Evolutionary conservation across 192 early-diverging fungal genomes (phyloP).

Genomic region (Mycoemilia scoparia): DNA sequence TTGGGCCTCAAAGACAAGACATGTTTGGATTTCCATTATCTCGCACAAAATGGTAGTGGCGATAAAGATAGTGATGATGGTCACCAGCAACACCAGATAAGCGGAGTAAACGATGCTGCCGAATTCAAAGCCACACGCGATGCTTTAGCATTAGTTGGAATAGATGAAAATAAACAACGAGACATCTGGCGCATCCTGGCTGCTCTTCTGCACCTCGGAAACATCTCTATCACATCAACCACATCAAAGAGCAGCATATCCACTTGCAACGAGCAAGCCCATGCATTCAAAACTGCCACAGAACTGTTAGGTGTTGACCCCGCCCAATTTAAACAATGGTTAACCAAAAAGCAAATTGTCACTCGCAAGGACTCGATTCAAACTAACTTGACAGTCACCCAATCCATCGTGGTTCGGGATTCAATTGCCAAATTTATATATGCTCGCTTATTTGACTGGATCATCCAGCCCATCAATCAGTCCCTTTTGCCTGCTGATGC

Average conservation of each 20-base stretch:
- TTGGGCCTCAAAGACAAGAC: constrained; percentile 6
- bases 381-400: constrained; percentile 46
- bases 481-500: constrained; percentile 34
- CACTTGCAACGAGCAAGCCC: constrained; percentile 53
- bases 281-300: constrained; percentile 47
- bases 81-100: no score
- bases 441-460: constrained; percentile 89
- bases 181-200: constrained; percentile 81
- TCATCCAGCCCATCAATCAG: constrained; percentile 78
- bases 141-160: constrained; percentile 70
- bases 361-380: constrained; percentile 86
- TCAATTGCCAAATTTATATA: constrained; percentile 96
- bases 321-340: constrained; percentile 81
- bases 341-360: constrained; percentile 80
- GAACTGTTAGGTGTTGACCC: constrained; percentile 59
- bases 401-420: constrained; percentile 70
- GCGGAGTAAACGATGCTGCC: constrained; percentile 80
- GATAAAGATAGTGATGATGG: no score
- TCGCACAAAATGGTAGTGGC: constrained; percentile 68
- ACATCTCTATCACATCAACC: constrained; percentile 71
- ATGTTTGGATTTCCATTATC: constrained; percentile 70
- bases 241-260: constrained; percentile 39
- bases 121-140: constrained; percentile 82
- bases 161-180: constrained; percentile 66
- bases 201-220: constrained; percentile 85